These are phyloP conservation scores for Calonectria hongkongensis DNA, from an alignment of 2,329 filamentous ascomycete species.

Conservation along the genomic window DNA sequence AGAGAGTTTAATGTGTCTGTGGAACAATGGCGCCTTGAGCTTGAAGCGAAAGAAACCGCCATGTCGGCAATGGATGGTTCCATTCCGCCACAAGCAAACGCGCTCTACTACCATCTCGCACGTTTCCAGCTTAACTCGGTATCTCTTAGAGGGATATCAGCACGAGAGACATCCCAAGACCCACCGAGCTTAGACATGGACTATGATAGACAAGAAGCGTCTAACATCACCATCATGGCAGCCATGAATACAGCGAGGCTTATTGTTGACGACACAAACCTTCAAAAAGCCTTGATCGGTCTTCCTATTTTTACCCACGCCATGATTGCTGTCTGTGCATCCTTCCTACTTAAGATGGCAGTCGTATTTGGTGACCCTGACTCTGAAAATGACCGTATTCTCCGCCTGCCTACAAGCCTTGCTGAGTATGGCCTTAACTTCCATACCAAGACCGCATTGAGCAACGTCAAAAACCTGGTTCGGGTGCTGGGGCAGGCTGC, in stretches of 20 bases:
- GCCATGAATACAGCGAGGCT: conserved; percentile 4
- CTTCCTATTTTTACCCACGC: conserved; percentile 15
- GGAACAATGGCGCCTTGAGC: conserved; percentile 12
- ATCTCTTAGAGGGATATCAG: not conserved
- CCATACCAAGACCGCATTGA: not conserved
- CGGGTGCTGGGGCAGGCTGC: not conserved
- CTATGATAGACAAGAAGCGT: conserved; percentile 14
- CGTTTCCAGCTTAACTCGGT: conserved; percentile 13
- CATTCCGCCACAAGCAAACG: not conserved
- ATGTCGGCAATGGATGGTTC: not conserved
- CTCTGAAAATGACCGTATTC: not conserved
- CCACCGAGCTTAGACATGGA: not conserved
- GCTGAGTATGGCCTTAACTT: conserved; percentile 11
- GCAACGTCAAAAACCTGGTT: not conserved
- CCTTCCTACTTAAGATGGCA: conserved; percentile 13
- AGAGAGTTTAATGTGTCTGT: conserved; percentile 3
- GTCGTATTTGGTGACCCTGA: not conserved
- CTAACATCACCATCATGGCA: not conserved
- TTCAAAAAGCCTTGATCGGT: not conserved
- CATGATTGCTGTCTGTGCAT: conserved; percentile 15
- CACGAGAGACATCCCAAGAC: not conserved
- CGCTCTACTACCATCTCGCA: not conserved
- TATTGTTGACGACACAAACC: not conserved
- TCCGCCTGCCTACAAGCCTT: not conserved
- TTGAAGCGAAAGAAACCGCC: not conserved